Percentiles rank a stretch among this genome's conserved stretches.
Conservation (phyloP, 1,284 basidiomycete genomes). For the Prillingera fragicola region DNA sequence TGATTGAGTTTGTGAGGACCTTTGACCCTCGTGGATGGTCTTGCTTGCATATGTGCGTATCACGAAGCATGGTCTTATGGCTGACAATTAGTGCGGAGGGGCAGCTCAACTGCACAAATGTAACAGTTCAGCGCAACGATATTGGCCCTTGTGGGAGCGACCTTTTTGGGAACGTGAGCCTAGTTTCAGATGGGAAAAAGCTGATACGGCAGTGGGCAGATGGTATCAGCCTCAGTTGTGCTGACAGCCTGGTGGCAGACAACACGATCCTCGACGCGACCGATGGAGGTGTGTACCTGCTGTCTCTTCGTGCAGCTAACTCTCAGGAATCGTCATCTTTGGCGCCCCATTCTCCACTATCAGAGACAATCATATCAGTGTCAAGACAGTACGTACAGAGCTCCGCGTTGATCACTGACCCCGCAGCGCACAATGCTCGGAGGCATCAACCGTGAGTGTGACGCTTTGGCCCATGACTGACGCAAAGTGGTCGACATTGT, state of each 20-base stretch:
- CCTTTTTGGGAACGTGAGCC: conserved; percentile 24
- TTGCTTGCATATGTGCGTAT: conserved; percentile 28
- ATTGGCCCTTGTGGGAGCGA: conserved; percentile 48
- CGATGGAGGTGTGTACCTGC: conserved; percentile 63
- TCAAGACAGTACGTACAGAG: too few relatives aligned
- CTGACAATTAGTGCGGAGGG: conserved; percentile 53
- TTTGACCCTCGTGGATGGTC: conserved; percentile 43
- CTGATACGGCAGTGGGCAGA: conserved; percentile 70
- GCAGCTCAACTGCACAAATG: conserved; percentile 58
- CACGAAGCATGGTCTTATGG: background rate
- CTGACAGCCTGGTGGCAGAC: conserved; percentile 59
- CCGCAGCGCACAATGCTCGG: conserved; percentile 58
- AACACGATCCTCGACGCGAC: conserved; percentile 67
- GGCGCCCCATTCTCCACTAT: conserved; percentile 70
- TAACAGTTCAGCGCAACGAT: background rate
- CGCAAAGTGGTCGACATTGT: conserved; percentile 74
- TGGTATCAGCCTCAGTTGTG: conserved; percentile 72
- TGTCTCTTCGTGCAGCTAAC: too few relatives aligned
- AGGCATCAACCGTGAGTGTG: conserved; percentile 63
- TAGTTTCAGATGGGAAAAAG: too few relatives aligned
- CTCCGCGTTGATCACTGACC: too few relatives aligned
- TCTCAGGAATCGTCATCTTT: conserved; percentile 79
- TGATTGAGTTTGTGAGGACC: conserved; percentile 38
- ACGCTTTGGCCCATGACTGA: too few relatives aligned
- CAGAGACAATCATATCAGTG: conserved; percentile 68